Evolutionary conservation across 345 rosid genomes (phyloP), one percentile per base, ranked within the genome.

Genomic region (Eucalyptus shirleyi): DNA sequence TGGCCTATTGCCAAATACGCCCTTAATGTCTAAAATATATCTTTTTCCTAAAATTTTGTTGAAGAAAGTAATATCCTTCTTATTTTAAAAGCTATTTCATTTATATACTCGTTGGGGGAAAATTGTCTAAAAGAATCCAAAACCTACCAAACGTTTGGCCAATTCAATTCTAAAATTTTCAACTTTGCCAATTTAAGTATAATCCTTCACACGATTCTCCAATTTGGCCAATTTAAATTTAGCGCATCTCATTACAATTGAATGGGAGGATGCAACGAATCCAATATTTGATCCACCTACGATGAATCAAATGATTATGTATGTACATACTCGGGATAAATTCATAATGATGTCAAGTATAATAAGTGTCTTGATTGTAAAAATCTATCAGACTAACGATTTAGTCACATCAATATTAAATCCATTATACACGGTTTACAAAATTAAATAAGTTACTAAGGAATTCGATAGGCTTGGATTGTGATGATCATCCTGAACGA

Each of bases 1-100:
- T 53, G 24, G 10, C 11, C 0, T 19, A 0, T 19, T 53, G 59
- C 24, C 59, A 19, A 53, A 53, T 0, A 4, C 0, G 1, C 59
- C 59, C 0, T 53, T 53, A 53, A 18, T 56, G 30, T 56, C 62
- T 56, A 24, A 56, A 56, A 56, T 56, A 56, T 56, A 56, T 56
- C 6, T 56, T 56, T 56, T 23, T 24, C 62, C 12, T 4, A 56
- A 56, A 56, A 56, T 23, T 56, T 23, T 56, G 1, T 56, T 56
- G 62, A 56, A 56, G 30, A 56, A 56, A 56, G 62, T 23, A 56
- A 56, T 21, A 9, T 56, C 13, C 12, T 21, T 56, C 28, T 56
- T 56, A 56, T 2, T 56, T 56, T 23, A 56, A 56, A 56, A 56
- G 26, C 28, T 56, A 56, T 56, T 56, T 23, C 62, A 56, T 56